These are phyloP conservation scores for Tilletia setariae DNA, from an alignment of 1,284 basidiomycete genomes.

Conservation along the genomic window DNA sequence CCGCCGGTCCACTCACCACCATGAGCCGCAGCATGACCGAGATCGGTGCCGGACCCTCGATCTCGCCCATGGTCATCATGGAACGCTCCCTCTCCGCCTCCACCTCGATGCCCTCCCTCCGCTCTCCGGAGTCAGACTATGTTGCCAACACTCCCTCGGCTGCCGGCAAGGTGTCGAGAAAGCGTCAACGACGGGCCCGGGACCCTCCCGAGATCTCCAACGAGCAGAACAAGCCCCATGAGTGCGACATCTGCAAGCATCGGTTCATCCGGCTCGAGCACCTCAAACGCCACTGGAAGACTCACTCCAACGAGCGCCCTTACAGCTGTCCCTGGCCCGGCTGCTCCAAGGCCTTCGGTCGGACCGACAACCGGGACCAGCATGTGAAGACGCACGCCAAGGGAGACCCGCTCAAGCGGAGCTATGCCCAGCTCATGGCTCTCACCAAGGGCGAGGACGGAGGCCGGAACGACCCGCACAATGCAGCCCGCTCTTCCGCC, in stretches of 20 bases:
- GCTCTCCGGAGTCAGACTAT: not conserved
- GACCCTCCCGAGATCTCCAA: slow-evolving; percentile 51
- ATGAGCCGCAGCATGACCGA: slow-evolving; percentile 13
- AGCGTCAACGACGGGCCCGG: slow-evolving; percentile 28
- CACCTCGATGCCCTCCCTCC: not conserved
- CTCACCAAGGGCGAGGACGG: slow-evolving; percentile 19
- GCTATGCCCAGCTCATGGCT: slow-evolving; percentile 12
- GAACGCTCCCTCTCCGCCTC: not conserved
- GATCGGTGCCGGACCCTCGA: not conserved
- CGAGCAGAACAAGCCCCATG: slow-evolving; percentile 51
- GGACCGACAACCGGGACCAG: slow-evolving; percentile 52
- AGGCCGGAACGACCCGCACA: slow-evolving; percentile 3
- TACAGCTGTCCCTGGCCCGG: slow-evolving; percentile 49
- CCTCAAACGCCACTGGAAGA: slow-evolving; percentile 53
- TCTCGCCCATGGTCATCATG: slow-evolving; percentile 16
- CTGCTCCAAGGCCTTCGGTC: slow-evolving; percentile 51
- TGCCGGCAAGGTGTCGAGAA: slow-evolving; percentile 27
- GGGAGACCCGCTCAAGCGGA: slow-evolving; percentile 13
- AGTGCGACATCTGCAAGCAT: slow-evolving; percentile 49
- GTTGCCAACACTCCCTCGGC: not conserved
- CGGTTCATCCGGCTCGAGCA: slow-evolving; percentile 54
- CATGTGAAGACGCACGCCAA: slow-evolving; percentile 53
- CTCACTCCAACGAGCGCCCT: slow-evolving; percentile 52
- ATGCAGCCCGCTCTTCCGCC: not conserved
- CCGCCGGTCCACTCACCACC: not conserved